Evolutionary conservation across 2,329 filamentous ascomycete species (phyloP).

Genomic region (Penicillium capsulatum): DNA sequence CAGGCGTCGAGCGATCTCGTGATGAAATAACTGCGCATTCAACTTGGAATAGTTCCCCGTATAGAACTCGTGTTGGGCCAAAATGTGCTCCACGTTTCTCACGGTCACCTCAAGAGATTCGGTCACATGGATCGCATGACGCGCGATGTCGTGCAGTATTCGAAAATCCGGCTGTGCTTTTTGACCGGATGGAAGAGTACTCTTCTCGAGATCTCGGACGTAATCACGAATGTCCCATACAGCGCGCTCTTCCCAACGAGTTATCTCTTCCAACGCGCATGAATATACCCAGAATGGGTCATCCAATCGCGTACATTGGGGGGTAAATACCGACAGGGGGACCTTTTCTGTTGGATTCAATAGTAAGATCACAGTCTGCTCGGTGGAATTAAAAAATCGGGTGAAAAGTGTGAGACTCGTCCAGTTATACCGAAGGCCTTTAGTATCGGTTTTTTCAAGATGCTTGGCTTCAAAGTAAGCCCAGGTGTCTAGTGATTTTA

Average conservation of each 20-base stretch:
- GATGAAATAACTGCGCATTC: conserved; percentile 16
- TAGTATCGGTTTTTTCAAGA: too few relatives aligned
- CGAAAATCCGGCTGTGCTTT: conserved; percentile 21
- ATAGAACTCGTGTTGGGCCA: conserved; percentile 1
- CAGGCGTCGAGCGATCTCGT: too few relatives aligned
- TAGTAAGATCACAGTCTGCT: conserved; percentile 17
- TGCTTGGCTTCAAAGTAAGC: conserved; percentile 15
- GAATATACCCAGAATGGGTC: conserved; percentile 21
- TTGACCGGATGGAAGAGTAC: conserved; percentile 2
- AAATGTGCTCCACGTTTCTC: conserved; percentile 22
- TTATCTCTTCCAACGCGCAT: conserved; percentile 14
- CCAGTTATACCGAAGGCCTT: conserved; percentile 10
- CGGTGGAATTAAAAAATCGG: conserved; percentile 12
- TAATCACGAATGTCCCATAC: conserved; percentile 28
- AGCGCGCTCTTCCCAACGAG: conserved; percentile 23
- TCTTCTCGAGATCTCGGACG: conserved; percentile 25
- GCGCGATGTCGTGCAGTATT: conserved; percentile 27
- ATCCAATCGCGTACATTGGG: conserved; percentile 1
- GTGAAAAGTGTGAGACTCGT: conserved; percentile 15
- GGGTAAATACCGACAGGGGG: conserved; percentile 1
- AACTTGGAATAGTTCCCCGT: neutral
- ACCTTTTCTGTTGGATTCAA: conserved; percentile 9
- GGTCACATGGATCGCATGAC: conserved; percentile 32
- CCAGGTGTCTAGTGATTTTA: conserved; percentile 14
- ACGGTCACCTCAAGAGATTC: conserved; percentile 28